These are phyloP conservation scores for Colletotrichum aenigma DNA, from an alignment of 2,329 filamentous ascomycete genomes.

Conservation along the genomic window DNA sequence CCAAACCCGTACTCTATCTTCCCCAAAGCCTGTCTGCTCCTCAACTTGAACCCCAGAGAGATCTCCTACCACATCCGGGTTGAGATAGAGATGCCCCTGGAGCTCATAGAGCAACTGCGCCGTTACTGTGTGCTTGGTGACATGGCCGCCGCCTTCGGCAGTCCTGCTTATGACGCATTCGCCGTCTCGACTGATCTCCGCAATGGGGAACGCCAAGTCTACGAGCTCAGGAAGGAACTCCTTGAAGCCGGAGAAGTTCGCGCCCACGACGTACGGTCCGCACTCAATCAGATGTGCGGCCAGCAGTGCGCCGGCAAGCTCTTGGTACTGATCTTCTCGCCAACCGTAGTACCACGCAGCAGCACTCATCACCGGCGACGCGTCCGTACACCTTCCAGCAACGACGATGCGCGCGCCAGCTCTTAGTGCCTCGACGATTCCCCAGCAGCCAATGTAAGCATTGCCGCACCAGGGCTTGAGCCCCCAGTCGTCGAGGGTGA, in stretches of 20 bases:
- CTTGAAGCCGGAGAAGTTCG: conserved; percentile 52
- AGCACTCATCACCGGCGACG: conserved; percentile 53
- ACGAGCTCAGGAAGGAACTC: conserved; percentile 28
- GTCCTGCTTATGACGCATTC: conserved; percentile 44
- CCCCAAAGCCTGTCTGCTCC: conserved; percentile 27
- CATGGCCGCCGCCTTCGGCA: conserved; percentile 33
- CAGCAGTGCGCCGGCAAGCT: conserved; percentile 48
- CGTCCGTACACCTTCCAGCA: conserved; percentile 47
- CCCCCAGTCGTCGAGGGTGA: conserved; percentile 28
- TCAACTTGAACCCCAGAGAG: conserved; percentile 38
- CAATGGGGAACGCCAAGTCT: conserved; percentile 52
- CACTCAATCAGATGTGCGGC: conserved; percentile 57
- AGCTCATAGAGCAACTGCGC: conserved; percentile 55
- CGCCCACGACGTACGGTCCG: conserved; percentile 54
- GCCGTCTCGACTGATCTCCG: conserved; percentile 49
- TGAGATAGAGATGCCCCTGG: conserved; percentile 51
- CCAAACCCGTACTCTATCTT: conserved; percentile 41
- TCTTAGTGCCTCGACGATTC: conserved; percentile 40
- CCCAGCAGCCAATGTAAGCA: conserved; percentile 55
- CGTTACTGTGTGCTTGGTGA: conserved; percentile 39
- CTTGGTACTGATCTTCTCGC: conserved; percentile 46
- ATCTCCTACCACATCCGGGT: conserved; percentile 51
- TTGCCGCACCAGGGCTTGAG: conserved; percentile 34
- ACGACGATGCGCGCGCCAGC: conserved; percentile 45
- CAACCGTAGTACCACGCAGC: conserved; percentile 58